phyloP scores from a whole-genome alignment of 2,329 filamentous ascomycete genomes.

The Epichloe baconii region DNA sequence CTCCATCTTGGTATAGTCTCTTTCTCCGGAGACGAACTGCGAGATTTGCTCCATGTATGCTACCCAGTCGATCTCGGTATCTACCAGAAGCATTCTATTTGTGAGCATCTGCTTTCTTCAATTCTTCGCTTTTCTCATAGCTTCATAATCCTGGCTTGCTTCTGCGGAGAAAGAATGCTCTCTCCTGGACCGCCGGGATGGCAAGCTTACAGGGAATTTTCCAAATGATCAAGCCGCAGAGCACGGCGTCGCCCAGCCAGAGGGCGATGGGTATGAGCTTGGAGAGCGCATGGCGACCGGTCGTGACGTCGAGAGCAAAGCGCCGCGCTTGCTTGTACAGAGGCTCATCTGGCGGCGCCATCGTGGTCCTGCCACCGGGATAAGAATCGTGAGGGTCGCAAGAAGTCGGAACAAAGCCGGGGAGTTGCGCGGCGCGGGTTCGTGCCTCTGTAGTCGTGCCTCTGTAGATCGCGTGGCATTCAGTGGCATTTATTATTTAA shows the following conservation, averaged over 20 bases:
- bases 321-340: conserved; percentile 15
- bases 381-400: background rate
- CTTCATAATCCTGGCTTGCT: background rate
- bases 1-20: conserved; percentile 74
- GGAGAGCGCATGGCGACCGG: conserved; percentile 36
- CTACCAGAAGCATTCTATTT: conserved; percentile 24
- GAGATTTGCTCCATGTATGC: conserved; percentile 92
- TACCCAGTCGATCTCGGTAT: conserved; percentile 96
- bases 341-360: conserved; percentile 16
- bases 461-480: background rate
- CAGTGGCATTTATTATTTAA: background rate
- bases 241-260: conserved; percentile 53
- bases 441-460: background rate
- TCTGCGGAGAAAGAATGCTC: too few species aligned
- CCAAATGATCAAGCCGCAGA: conserved; percentile 65
- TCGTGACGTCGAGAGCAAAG: conserved; percentile 30
- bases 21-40: conserved; percentile 70
- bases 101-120: background rate
- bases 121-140: background rate
- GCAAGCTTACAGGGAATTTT: conserved; percentile 63
- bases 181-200: too few species aligned
- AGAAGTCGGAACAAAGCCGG: background rate
- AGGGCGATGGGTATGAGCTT: conserved; percentile 44
- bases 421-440: too few species aligned
- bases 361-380: conserved; percentile 7